Base-by-base conservation (phyloP, 805 yeast species). In the Kodamaea nitidulidarum region DNA sequence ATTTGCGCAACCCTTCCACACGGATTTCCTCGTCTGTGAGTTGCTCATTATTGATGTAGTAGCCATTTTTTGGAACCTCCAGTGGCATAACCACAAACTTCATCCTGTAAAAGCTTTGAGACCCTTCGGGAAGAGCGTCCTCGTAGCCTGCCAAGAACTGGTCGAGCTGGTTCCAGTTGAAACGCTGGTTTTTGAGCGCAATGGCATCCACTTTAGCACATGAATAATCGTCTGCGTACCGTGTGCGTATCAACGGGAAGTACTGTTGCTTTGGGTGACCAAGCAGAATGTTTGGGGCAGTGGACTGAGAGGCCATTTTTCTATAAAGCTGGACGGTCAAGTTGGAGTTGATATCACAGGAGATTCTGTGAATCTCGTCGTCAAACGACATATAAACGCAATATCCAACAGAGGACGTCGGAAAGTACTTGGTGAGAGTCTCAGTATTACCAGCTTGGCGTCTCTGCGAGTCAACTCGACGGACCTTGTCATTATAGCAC, bases 161-260 rank as follows among this genome's bases (percentile, higher is more conserved):
- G 63, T 93, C 99, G 48, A 90, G 71, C 45, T 81, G 84, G 50
- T 90, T 90, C 98, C 98, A 93, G 45, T 90, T 88, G 45, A 78
- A 75, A 10, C 68, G 64, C 32, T 73, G 61, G 2, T 82, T 74
- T 24, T 72, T 73, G 11, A 71, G 70, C 31, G 73, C 72, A 14
- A 76, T 62, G 2, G 80, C 76, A 43, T 78, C 79, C 5, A 82
- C 73, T 40, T 65, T 69, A 1, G 88, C 72, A 2, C 73, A 66
- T 16, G 76, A 64, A 52, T 82, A 90, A 10, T 67, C 71, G 32
- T 75, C 79, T 24, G 88, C 90, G 55, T 86, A 86, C 40, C 93
- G 67, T 0, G 97, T 87, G 55, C 90, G 75, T 7, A 91, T 78
- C 46, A 76, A 66, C 2, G 73, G 72, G 2, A 39, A 31, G 36